These are phyloP conservation scores for Penicillium expansum DNA, from an alignment of 2,329 filamentous ascomycete genomes.

Conservation along the genomic window DNA sequence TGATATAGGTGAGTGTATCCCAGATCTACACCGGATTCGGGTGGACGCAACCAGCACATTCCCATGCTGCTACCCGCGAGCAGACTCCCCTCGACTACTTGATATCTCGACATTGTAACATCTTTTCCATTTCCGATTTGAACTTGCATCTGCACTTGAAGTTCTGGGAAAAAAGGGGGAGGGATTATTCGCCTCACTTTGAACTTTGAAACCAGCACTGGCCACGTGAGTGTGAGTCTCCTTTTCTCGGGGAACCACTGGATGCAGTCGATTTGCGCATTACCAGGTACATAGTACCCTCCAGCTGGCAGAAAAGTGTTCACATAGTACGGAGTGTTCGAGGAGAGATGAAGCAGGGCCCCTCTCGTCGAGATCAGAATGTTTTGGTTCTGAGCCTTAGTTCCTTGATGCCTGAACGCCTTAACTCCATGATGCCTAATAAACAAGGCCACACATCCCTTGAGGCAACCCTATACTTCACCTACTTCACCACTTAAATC, in stretches of 20 bases:
- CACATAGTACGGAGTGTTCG: not conserved
- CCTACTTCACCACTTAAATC: not conserved
- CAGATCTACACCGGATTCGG: constrained; percentile 22
- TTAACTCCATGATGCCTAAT: not conserved
- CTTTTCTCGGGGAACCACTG: constrained; percentile 19
- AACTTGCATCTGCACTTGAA: not conserved
- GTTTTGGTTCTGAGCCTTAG: not conserved
- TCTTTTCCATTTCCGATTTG: constrained; percentile 7
- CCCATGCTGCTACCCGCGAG: constrained; percentile 28
- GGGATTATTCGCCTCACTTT: constrained; percentile 25
- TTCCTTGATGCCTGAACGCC: not conserved
- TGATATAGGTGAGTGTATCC: constrained; percentile 22
- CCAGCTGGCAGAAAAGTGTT: not conserved
- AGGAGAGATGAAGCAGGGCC: constrained; percentile 6
- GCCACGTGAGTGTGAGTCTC: constrained; percentile 21
- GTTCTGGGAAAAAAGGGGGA: not conserved
- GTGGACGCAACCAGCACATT: constrained; percentile 26
- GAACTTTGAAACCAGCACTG: constrained; percentile 18
- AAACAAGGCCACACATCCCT: not conserved
- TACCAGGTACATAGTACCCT: not conserved
- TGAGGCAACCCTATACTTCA: not conserved
- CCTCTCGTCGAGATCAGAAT: constrained; percentile 4
- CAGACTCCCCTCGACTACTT: constrained; percentile 14
- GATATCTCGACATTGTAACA: constrained; percentile 2
- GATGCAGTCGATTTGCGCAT: constrained; percentile 16